Evolutionary conservation across 257 asterid genomes (phyloP).

Genomic region (Solanum virginianum): DNA sequence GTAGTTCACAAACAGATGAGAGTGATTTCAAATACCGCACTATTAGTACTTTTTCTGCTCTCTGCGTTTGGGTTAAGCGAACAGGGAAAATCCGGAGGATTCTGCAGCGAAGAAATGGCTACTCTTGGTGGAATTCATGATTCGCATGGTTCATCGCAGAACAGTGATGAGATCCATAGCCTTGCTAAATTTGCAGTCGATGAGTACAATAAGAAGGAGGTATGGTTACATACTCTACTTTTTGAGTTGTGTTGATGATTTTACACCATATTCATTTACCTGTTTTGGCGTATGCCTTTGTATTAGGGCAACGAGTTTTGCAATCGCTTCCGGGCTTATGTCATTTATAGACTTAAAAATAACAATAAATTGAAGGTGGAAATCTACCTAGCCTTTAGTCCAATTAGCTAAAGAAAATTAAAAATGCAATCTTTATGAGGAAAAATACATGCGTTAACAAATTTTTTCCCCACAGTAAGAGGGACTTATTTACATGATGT

Average conservation of each 20-base stretch:
- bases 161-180: slow-evolving; percentile 24
- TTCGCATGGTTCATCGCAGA: slow-evolving; percentile 19
- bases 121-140: slow-evolving; percentile 48
- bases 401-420: too few species aligned
- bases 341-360: too few species aligned
- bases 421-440: neutral
- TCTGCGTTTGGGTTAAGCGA: neutral
- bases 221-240: neutral
- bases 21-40: neutral
- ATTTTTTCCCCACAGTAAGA: too few species aligned
- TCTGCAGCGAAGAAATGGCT: slow-evolving; percentile 39
- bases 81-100: slow-evolving; percentile 12
- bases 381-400: too few species aligned
- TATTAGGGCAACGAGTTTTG: neutral
- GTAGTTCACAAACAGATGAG: neutral
- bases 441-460: neutral
- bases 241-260: neutral
- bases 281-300: neutral
- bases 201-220: slow-evolving; percentile 67
- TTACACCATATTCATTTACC: neutral
- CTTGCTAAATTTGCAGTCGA: slow-evolving; percentile 72
- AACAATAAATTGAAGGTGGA: too few species aligned
- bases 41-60: neutral
- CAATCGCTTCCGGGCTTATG: neutral
- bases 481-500: too few species aligned